Evolutionary conservation across 2,329 filamentous ascomycete genomes (phyloP).

Genomic region (Hypoxylon sp.): DNA sequence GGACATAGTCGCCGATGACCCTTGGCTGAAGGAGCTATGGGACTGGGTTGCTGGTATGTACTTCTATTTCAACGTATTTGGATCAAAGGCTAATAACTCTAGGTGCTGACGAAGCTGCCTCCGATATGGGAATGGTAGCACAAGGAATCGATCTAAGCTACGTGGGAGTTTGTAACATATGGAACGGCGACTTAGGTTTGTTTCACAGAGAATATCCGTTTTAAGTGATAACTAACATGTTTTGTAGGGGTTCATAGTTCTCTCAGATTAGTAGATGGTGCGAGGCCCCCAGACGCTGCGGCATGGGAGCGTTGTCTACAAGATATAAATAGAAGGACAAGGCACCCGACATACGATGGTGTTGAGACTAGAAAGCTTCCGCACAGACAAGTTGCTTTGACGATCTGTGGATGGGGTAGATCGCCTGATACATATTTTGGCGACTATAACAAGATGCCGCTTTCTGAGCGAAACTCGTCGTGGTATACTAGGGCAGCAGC

Average conservation of each 20-base stretch:
- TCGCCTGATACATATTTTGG: conserved; percentile 61
- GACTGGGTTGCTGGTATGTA: conserved; percentile 75
- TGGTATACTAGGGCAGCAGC: conserved; percentile 81
- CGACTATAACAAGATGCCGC: conserved; percentile 59
- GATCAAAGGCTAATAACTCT: conserved; percentile 34
- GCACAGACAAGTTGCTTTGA: conserved; percentile 80
- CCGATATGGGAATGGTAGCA: conserved; percentile 77
- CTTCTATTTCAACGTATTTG: conserved; percentile 3
- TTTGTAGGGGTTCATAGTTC: conserved; percentile 61
- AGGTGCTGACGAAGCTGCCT: conserved; percentile 74
- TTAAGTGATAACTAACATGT: conserved; percentile 32
- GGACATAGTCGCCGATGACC: conserved; percentile 76
- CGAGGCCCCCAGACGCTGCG: conserved; percentile 60
- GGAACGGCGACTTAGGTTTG: conserved; percentile 76
- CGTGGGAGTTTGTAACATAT: conserved; percentile 79
- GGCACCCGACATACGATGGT: conserved; percentile 74
- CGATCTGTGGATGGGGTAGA: conserved; percentile 80
- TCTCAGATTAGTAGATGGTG: conserved; percentile 62
- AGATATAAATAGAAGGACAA: conserved; percentile 72
- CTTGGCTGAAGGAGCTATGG: conserved; percentile 84
- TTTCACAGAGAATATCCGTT: conserved; percentile 34
- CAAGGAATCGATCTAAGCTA: conserved; percentile 79
- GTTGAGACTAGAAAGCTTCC: conserved; percentile 73
- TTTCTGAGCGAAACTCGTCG: conserved; percentile 64
- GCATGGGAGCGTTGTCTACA: conserved; percentile 74